Base-by-base conservation (phyloP, 495 filamentous ascomycete species). In the Trichocladium uniseriatum region DNA sequence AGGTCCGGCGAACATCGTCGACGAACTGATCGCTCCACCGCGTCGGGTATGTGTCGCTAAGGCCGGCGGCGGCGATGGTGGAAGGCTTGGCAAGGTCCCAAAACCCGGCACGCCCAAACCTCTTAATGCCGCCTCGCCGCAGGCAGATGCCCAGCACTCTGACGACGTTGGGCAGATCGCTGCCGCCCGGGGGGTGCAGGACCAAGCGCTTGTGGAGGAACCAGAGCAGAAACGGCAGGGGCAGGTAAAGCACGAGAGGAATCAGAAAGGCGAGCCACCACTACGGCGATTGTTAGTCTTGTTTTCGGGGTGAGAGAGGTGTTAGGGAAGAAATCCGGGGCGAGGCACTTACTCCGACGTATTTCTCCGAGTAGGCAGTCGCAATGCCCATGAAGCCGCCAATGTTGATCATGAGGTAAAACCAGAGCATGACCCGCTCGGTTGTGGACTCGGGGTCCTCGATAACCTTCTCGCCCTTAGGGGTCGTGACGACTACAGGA, bases 181-280 rank as follows among this genome's bases (percentile, higher is more conserved):
- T 74, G 39, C 78, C 77, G 22, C 68, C 71, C 0, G 78, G 74
- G 0, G 75, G 74, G 55, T 68, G 58, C 19, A 73, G 69, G 38
- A 77, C 61, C 10, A 75, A 67, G 49, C 68, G 73, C 57, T 73
- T 78, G 59, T 75, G 73, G 19, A 79, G 67, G 45, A 64, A 70
- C 51, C 67, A 69, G 11, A 81, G 68, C 2, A 81, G 61, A 35
- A 78, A 36, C 0, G 78, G 79, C 11, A 80, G 68, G 15, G 78
- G 68, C 32, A 82, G 65, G 60, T 80, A 82, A 37, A 82, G 69
- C 45, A 80, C 64, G 18, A 78, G 71, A 34, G 82, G 81, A 29
- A 92, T 78, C 39, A 89, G 66, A 65, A 82, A 89, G n/a, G 79
- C 69, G 22, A 73, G 59, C 82, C 81, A 90, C 75, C 83, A 88